Conservation (phyloP, 78 protist species). For the Dictyostelium firmibasis region DNA sequence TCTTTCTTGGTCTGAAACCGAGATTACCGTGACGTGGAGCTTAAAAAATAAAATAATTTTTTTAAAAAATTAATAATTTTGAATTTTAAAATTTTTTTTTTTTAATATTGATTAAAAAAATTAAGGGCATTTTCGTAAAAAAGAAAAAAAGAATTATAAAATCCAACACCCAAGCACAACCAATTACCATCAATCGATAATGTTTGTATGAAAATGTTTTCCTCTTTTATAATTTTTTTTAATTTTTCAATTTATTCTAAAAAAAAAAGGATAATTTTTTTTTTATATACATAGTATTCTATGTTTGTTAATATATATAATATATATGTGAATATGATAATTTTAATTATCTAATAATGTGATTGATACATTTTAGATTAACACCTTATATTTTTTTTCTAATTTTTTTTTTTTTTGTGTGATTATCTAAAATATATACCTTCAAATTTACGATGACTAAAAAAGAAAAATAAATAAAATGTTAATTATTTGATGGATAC, state of each 20-base stretch:
- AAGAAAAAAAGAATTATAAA: neutral
- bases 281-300: too few species aligned
- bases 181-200: conserved; percentile 47
- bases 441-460: neutral
- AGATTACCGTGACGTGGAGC: conserved; percentile 99
- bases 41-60: neutral
- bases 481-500: neutral
- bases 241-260: too few species aligned
- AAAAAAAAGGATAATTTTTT: too few species aligned
- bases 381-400: too few species aligned
- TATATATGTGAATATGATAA: neutral
- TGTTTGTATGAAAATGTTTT: conserved; percentile 70
- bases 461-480: too few species aligned
- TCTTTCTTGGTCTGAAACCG: conserved; percentile 99
- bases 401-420: too few species aligned
- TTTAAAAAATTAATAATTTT: neutral
- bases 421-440: neutral
- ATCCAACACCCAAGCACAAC: conserved; percentile 72
- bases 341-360: neutral
- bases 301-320: too few species aligned
- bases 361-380: neutral
- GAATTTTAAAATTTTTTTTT: neutral
- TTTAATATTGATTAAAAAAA: neutral
- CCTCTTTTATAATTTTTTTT: neutral
- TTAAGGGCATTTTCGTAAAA: neutral